These are phyloP conservation scores for Salix dunnii DNA, from an alignment of 345 rosid species.

Conservation along the genomic window DNA sequence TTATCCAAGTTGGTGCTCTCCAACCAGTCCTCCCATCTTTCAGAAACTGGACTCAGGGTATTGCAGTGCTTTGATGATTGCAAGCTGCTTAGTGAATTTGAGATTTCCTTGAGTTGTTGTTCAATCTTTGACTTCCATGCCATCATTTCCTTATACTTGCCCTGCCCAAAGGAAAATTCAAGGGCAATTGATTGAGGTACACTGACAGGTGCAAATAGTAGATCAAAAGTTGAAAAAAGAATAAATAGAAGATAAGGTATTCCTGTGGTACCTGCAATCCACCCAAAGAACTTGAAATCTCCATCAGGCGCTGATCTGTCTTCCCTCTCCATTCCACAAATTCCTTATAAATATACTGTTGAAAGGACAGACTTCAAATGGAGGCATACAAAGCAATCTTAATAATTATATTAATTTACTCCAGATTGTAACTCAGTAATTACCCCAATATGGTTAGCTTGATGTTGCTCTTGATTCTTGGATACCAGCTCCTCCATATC, in stretches of 20 bases:
- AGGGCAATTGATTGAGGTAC: neutral
- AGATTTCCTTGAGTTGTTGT: slow-evolving; percentile 59
- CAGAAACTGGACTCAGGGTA: slow-evolving; percentile 51
- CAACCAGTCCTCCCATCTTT: slow-evolving; percentile 82
- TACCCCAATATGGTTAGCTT: slow-evolving; percentile 53
- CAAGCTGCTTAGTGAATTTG: slow-evolving; percentile 45
- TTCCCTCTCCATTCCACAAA: slow-evolving; percentile 52
- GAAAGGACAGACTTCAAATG: slow-evolving; percentile 3
- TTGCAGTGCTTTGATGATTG: slow-evolving; percentile 52
- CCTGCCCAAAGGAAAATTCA: slow-evolving; percentile 31
- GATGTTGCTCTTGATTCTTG: slow-evolving; percentile 49
- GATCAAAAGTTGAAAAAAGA: neutral
- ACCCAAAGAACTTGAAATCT: slow-evolving; percentile 63
- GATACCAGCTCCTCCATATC: slow-evolving; percentile 47
- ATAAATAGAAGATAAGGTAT: neutral
- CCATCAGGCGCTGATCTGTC: slow-evolving; percentile 53
- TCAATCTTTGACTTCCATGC: slow-evolving; percentile 68
- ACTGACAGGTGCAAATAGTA: neutral
- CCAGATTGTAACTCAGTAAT: slow-evolving; percentile 18
- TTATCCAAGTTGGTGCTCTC: slow-evolving; percentile 58
- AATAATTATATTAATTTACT: neutral
- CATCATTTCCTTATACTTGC: slow-evolving; percentile 49
- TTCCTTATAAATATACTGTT: slow-evolving; percentile 56
- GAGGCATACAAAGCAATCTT: slow-evolving; percentile 1
- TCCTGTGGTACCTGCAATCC: slow-evolving; percentile 59